phyloP scores from a whole-genome alignment of 768 basidiomycete species.

The Psilocybe cubensis region DNA sequence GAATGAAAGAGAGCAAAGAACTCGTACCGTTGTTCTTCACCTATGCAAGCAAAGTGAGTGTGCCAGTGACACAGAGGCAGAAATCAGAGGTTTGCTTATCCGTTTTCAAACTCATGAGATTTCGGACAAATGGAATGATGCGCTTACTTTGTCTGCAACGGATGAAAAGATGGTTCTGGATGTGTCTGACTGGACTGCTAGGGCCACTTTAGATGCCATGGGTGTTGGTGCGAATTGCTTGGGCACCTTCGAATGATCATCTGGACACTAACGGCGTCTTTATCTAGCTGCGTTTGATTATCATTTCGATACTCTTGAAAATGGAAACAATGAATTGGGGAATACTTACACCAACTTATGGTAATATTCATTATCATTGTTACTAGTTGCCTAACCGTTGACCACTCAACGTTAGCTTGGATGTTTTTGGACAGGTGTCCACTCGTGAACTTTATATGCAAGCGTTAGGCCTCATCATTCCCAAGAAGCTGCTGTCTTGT shows the following conservation, averaged over 20 bases:
- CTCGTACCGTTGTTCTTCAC: slow-evolving; percentile 43
- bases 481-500: slow-evolving; percentile 33
- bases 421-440: slow-evolving; percentile 34
- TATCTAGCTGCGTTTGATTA: slow-evolving; percentile 52
- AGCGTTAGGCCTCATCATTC: slow-evolving; percentile 32
- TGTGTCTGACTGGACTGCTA: slow-evolving; percentile 42
- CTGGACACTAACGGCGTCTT: not conserved
- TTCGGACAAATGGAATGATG: slow-evolving; percentile 41
- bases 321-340: slow-evolving; percentile 38
- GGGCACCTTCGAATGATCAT: not conserved
- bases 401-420: slow-evolving; percentile 21
- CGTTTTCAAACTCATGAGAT: slow-evolving; percentile 28
- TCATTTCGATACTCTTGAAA: slow-evolving; percentile 43
- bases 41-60: slow-evolving; percentile 34
- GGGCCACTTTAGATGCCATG: slow-evolving; percentile 53
- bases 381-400: not conserved
- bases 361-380: slow-evolving; percentile 26
- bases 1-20: slow-evolving; percentile 44
- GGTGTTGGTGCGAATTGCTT: slow-evolving; percentile 41
- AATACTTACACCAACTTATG: slow-evolving; percentile 38
- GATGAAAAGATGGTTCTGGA: slow-evolving; percentile 34
- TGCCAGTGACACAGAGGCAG: not conserved
- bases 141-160: slow-evolving; percentile 29
- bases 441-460: slow-evolving; percentile 34
- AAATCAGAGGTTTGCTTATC: not conserved